phyloP scores from a whole-genome alignment of 371 early-diverging fungal genomes.

The Rhizopus delemar region DNA sequence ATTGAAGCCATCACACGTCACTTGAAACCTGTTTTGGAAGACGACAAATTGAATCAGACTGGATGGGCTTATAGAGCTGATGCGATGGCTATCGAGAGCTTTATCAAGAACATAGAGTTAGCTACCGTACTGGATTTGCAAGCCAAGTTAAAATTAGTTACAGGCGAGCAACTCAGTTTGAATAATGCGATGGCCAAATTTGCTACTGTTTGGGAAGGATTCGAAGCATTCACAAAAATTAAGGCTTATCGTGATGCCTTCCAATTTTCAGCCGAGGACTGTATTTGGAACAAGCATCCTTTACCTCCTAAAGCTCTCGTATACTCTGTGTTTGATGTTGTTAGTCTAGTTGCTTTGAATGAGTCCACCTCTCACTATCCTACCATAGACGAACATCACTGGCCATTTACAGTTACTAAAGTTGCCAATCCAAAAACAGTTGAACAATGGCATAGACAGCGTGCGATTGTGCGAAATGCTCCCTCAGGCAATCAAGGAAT shows the following conservation, averaged over 20 bases:
- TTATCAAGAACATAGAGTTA: constrained; percentile 23
- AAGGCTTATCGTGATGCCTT: constrained; percentile 35
- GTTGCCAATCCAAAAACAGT: constrained; percentile 18
- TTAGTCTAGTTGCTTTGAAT: constrained; percentile 36
- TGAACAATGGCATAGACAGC: constrained; percentile 23
- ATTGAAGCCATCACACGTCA: constrained; percentile 24
- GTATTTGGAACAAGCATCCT: constrained; percentile 42
- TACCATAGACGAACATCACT: constrained; percentile 17
- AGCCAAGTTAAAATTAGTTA: constrained; percentile 28
- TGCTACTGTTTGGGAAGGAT: constrained; percentile 35
- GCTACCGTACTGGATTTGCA: constrained; percentile 43
- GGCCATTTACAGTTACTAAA: constrained; percentile 27
- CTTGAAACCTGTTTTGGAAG: constrained; percentile 29
- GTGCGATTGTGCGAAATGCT: constrained; percentile 3
- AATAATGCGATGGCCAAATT: constrained; percentile 27
- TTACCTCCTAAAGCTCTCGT: constrained; percentile 43
- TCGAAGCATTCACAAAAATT: constrained; percentile 32
- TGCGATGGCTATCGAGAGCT: constrained; percentile 41
- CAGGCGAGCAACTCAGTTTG: constrained; percentile 31
- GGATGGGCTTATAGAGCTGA: constrained; percentile 49
- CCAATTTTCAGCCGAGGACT: constrained; percentile 30
- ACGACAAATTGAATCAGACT: constrained; percentile 15
- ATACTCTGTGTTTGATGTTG: constrained; percentile 49
- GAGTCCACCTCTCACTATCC: constrained; percentile 15
- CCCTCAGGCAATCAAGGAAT: no score